Percentiles rank a stretch among this genome's conserved stretches.
Evolutionary conservation across 345 rosid species (phyloP).

Genomic region (Psidium guajava): DNA sequence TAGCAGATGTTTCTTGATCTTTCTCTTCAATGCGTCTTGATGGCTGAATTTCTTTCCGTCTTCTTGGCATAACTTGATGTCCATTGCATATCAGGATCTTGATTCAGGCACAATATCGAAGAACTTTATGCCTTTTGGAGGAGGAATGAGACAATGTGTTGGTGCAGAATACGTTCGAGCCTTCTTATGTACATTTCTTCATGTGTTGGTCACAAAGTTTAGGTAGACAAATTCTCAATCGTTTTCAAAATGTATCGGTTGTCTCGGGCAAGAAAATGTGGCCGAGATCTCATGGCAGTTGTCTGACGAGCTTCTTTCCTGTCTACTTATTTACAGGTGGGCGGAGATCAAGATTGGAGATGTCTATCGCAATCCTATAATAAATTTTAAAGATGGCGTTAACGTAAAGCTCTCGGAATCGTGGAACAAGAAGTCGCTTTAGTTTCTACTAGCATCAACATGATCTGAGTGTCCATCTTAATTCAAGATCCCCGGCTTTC

Average conservation of each 20-base stretch:
- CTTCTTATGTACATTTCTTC: slow-evolving; percentile 4
- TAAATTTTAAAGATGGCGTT: neutral
- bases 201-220: slow-evolving; percentile 12
- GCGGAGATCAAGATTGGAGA: slow-evolving; percentile 6
- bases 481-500: neutral
- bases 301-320: neutral
- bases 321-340: slow-evolving; percentile 6
- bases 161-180: slow-evolving; percentile 10
- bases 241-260: neutral
- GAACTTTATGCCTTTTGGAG: slow-evolving; percentile 13
- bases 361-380: neutral
- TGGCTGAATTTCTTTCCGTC: neutral
- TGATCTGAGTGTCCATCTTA: neutral
- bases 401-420: neutral
- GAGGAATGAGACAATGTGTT: slow-evolving; percentile 12
- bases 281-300: neutral
- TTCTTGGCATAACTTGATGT: neutral
- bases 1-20: neutral
- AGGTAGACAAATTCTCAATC: neutral
- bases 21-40: neutral
- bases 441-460: neutral
- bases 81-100: neutral
- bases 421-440: neutral
- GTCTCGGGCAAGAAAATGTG: neutral
- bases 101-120: neutral